These are phyloP conservation scores for Phytopythium helicoides DNA, from an alignment of 352 stramenopile species.

Conservation along the genomic window DNA sequence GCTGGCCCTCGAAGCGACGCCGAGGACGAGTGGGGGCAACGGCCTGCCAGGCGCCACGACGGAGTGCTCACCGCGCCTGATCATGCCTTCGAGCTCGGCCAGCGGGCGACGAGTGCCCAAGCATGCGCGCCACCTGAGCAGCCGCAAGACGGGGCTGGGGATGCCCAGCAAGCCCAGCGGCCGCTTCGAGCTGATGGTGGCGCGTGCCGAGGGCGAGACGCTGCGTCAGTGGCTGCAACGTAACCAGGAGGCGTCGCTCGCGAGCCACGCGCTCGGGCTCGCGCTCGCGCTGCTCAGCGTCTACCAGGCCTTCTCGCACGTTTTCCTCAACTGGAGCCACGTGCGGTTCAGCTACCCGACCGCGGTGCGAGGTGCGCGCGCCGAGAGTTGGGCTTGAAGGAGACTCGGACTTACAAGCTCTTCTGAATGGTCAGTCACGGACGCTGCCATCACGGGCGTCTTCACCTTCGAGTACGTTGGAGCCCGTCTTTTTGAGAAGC, in stretches of 20 bases:
- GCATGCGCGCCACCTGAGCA: conserved; percentile 32
- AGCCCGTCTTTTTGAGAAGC: not conserved
- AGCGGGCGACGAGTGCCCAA: conserved; percentile 26
- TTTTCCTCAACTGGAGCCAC: conserved; percentile 57
- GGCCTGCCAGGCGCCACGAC: conserved; percentile 4
- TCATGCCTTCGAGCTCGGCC: conserved; percentile 1
- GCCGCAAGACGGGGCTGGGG: conserved; percentile 11
- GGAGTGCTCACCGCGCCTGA: conserved; percentile 4
- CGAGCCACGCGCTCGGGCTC: conserved; percentile 33
- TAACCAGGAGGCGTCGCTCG: conserved; percentile 67
- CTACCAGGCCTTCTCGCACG: conserved; percentile 65
- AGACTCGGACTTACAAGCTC: too few relatives aligned
- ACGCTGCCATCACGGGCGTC: conserved; percentile 58
- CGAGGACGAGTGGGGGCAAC: not conserved
- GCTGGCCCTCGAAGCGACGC: not conserved
- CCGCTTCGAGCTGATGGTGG: conserved; percentile 29
- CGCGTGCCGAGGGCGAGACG: conserved; percentile 36
- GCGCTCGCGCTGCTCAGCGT: conserved; percentile 54
- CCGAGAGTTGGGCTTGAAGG: too few relatives aligned
- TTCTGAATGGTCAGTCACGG: conserved; percentile 24
- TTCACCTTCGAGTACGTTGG: conserved; percentile 66
- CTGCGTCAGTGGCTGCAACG: conserved; percentile 68
- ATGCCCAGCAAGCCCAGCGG: conserved; percentile 22
- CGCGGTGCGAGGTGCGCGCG: conserved; percentile 51
- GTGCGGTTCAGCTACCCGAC: conserved; percentile 19